Evolutionary conservation across 208 protist species (phyloP), one percentile per base, ranked within the genome.

Genomic region (Crithidia fasciculata): DNA sequence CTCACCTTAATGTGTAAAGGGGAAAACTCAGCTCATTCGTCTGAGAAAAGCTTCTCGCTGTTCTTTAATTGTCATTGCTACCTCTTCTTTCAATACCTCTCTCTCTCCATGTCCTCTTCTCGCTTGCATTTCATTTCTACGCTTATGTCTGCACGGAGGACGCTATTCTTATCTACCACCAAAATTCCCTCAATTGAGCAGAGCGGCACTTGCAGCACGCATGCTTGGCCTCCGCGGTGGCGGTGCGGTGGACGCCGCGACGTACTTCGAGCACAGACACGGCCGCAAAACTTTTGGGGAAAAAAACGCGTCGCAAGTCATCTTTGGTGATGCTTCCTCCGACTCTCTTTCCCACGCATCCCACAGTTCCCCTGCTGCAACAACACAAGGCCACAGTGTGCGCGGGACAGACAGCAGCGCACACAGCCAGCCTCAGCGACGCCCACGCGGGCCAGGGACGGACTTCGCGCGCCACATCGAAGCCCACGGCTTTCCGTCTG

Each of bases 401-500:
- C 28, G 1, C 1, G 28, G 1, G 1, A 2, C 28, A 28, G 28
- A 28, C 28, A 28, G 28, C 28, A 50, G n/a, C 1, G 60, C 45
- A 7, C 44, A 65, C 5, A 13, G 44, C 9, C 50, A 8, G 7
- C 52, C 65, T 2, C 15, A 16, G 44, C 60, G 78, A 8, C 76
- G 86, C 13, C 78, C 75, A 7, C 76, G 80, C 18, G 80, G 82
- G 0, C 86, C 86, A 4, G 86, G 82, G 13, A 84, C 55, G 40
- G 67, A 73, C 8, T 87, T 82, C 54, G 80, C 72, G 28, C 57
- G 55, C 2, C 69, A 69, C 55, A 80, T 90, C 41, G 82, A 82
- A 56, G 58, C 55, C 52, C 43, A 84, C 47, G 86, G 86, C 9
- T 90, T 90, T 65, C 82, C 86, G 0, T 47, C 73, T 37, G 72